phyloP scores from a whole-genome alignment of 257 asterid genomes.

The Salvia splendens region DNA sequence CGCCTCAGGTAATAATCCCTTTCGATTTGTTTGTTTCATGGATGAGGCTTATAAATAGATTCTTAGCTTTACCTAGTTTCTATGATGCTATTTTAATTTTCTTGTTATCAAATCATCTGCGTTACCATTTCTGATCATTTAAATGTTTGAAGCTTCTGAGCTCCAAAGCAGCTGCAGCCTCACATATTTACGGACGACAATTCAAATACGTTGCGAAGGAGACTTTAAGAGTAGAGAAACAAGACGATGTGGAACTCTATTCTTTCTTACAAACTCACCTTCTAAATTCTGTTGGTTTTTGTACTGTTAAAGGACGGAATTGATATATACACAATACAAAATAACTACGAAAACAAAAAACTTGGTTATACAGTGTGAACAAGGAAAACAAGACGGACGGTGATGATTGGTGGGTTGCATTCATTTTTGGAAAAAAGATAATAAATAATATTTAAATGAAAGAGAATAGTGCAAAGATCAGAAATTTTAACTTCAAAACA shows the following conservation, averaged over 20 bases:
- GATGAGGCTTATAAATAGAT: background rate
- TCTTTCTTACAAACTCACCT: slow-evolving; percentile 54
- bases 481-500: too few relatives aligned
- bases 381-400: too few relatives aligned
- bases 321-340: background rate
- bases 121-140: too few relatives aligned
- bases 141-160: slow-evolving; percentile 46
- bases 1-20: slow-evolving; percentile 58
- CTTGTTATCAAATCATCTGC: background rate
- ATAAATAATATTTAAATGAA: too few relatives aligned
- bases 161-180: slow-evolving; percentile 75
- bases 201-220: slow-evolving; percentile 50
- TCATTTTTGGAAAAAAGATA: too few relatives aligned
- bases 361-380: too few relatives aligned
- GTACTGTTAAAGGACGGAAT: slow-evolving; percentile 26
- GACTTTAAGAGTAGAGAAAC: slow-evolving; percentile 45
- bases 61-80: background rate
- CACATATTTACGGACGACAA: slow-evolving; percentile 70
- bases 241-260: slow-evolving; percentile 48
- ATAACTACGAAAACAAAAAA: too few relatives aligned
- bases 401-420: too few relatives aligned
- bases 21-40: too few relatives aligned
- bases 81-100: background rate
- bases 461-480: too few relatives aligned
- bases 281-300: slow-evolving; percentile 60